phyloP scores from a whole-genome alignment of 176 grass and related monocot species.

The Neostapfia colusana region DNA sequence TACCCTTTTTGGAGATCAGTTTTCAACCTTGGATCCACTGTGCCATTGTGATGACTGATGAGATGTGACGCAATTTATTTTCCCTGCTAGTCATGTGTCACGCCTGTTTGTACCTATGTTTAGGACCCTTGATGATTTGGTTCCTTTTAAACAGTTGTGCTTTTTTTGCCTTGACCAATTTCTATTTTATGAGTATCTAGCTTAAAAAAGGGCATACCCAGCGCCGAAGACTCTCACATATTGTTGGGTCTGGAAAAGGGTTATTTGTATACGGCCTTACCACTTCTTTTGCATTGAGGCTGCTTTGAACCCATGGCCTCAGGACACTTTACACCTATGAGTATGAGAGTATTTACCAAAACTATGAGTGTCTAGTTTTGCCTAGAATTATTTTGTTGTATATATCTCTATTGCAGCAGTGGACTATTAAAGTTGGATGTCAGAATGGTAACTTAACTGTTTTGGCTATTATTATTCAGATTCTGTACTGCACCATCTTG shows the following conservation, averaged over 20 bases:
- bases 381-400: not conserved
- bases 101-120: not conserved
- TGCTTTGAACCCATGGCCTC: too few relatives aligned
- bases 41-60: not conserved
- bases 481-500: conserved; percentile 82
- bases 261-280: too few relatives aligned
- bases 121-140: not conserved
- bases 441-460: not conserved
- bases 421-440: too few relatives aligned
- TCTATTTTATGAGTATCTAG: too few relatives aligned
- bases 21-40: not conserved
- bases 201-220: too few relatives aligned
- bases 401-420: not conserved
- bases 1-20: not conserved
- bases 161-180: not conserved
- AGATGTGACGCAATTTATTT: not conserved
- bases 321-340: too few relatives aligned
- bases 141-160: not conserved
- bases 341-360: too few relatives aligned
- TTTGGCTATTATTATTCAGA: conserved; percentile 39
- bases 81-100: not conserved
- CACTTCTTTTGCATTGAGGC: too few relatives aligned
- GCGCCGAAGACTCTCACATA: too few relatives aligned
- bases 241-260: too few relatives aligned
- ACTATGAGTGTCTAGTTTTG: too few relatives aligned